Evolutionary conservation across 768 basidiomycete species (phyloP).

Genomic region (Mycena sanguinolenta): DNA sequence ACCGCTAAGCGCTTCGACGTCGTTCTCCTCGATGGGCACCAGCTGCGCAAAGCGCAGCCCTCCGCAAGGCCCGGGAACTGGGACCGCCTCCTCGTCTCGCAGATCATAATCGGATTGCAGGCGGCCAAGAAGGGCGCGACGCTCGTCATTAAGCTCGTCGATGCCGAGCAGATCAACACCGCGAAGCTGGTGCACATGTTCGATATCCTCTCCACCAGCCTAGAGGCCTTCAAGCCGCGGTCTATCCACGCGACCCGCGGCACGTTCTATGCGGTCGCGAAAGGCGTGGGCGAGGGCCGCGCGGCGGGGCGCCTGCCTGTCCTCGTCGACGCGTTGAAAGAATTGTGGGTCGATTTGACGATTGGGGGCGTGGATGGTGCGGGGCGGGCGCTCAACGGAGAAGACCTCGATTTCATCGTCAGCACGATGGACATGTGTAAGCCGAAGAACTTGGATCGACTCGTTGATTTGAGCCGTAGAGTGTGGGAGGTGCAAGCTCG

Average conservation of each 20-base stretch:
- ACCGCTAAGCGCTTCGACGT: constrained; percentile 38
- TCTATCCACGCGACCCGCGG: constrained; percentile 41
- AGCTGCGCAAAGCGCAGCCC: constrained; percentile 33
- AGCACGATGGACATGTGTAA: constrained; percentile 33
- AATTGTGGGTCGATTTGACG: constrained; percentile 34
- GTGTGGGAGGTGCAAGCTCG: constrained; percentile 37
- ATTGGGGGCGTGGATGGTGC: constrained; percentile 34
- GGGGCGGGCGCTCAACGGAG: constrained; percentile 30
- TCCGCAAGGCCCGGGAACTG: constrained; percentile 22
- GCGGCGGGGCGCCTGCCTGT: constrained; percentile 17
- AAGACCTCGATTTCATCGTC: constrained; percentile 35
- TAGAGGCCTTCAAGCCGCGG: constrained; percentile 40
- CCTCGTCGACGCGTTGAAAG: constrained; percentile 30
- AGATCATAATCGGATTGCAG: constrained; percentile 43
- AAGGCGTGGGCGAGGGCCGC: constrained; percentile 38
- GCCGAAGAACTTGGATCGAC: constrained; percentile 31
- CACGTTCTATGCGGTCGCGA: constrained; percentile 42
- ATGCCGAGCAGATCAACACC: constrained; percentile 39
- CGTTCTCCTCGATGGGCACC: constrained; percentile 43
- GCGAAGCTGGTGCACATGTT: constrained; percentile 44
- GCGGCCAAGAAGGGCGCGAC: constrained; percentile 32
- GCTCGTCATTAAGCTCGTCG: constrained; percentile 41
- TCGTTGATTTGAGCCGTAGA: constrained; percentile 26
- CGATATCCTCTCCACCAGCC: constrained; percentile 37
- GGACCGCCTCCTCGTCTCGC: constrained; percentile 42